Conservation (phyloP, 2,329 filamentous ascomycete species). For the Dothideomycetes sp. region DNA sequence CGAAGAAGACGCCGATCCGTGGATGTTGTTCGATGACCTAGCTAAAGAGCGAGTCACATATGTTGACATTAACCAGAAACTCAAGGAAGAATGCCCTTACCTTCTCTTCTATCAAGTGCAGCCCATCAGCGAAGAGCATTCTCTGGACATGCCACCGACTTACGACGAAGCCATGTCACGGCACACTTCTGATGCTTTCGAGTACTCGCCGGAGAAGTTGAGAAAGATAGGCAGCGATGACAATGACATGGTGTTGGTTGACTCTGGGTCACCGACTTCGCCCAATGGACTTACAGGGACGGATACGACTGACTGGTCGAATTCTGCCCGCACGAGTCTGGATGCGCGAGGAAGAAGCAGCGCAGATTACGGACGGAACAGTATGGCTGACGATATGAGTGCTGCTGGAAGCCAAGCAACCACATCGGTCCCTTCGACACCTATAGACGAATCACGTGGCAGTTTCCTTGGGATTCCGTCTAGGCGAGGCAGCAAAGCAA, state of each 20-base stretch:
- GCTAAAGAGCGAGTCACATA: slow-evolving; percentile 59
- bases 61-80: slow-evolving; percentile 67
- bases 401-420: slow-evolving; percentile 21
- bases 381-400: slow-evolving; percentile 32
- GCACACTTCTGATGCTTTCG: slow-evolving; percentile 13
- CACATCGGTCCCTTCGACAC: slow-evolving; percentile 31
- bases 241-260: slow-evolving; percentile 15
- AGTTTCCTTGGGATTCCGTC: slow-evolving; percentile 24
- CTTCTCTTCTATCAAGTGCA: slow-evolving; percentile 92
- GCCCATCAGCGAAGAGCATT: slow-evolving; percentile 56
- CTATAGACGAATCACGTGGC: slow-evolving; percentile 31
- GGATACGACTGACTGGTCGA: slow-evolving; percentile 11
- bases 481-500: slow-evolving; percentile 22
- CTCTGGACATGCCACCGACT: slow-evolving; percentile 19
- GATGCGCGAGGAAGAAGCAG: slow-evolving; percentile 26
- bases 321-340: slow-evolving; percentile 23
- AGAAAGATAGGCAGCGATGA: slow-evolving; percentile 11
- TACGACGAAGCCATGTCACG: slow-evolving; percentile 22
- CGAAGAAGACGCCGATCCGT: slow-evolving; percentile 62
- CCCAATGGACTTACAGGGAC: slow-evolving; percentile 12
- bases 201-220: slow-evolving; percentile 14
- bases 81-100: slow-evolving; percentile 86
- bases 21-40: slow-evolving; percentile 93
- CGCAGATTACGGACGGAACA: slow-evolving; percentile 30
- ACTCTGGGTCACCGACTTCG: slow-evolving; percentile 9